Evolutionary conservation across 768 basidiomycete genomes (phyloP).

Genomic region (Dendrothele bispora): DNA sequence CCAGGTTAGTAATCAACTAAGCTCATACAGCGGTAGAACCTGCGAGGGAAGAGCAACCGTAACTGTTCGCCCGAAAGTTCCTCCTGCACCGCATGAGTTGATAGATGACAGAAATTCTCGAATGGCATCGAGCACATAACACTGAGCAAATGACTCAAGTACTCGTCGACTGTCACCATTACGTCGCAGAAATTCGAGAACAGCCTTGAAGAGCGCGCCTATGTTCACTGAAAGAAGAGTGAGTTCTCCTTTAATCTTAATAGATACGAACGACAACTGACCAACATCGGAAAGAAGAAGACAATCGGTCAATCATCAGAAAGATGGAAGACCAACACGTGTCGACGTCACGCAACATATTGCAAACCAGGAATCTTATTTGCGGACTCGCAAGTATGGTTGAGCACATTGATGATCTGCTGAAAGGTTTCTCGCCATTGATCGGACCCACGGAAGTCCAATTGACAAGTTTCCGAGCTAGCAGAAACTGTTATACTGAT

Average conservation of each 20-base stretch:
- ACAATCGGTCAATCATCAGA: constrained; percentile 56
- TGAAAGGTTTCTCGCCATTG: too few relatives aligned
- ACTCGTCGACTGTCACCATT: constrained; percentile 9
- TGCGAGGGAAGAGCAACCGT: constrained; percentile 67
- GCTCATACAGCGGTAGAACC: constrained; percentile 43
- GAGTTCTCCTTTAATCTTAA: constrained; percentile 15
- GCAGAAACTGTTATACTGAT: not conserved
- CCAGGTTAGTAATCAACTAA: not conserved
- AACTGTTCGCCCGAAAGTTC: constrained; percentile 47
- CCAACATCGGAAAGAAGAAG: constrained; percentile 28
- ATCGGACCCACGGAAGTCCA: constrained; percentile 63
- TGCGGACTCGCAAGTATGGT: too few relatives aligned
- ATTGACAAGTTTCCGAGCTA: not conserved
- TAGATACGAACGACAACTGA: too few relatives aligned
- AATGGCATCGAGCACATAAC: too few relatives aligned
- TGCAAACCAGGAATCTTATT: too few relatives aligned
- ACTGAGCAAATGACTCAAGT: constrained; percentile 5
- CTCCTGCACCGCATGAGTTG: constrained; percentile 49
- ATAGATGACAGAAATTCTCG: too few relatives aligned
- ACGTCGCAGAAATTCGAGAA: too few relatives aligned
- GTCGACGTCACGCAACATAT: constrained; percentile 48
- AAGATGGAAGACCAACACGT: constrained; percentile 64
- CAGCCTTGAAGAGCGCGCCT: too few relatives aligned
- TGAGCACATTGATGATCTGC: constrained; percentile 59
- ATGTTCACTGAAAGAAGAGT: too few relatives aligned